Conservation (phyloP, 306 rosid genomes). For the Adenanthera pavonina region DNA sequence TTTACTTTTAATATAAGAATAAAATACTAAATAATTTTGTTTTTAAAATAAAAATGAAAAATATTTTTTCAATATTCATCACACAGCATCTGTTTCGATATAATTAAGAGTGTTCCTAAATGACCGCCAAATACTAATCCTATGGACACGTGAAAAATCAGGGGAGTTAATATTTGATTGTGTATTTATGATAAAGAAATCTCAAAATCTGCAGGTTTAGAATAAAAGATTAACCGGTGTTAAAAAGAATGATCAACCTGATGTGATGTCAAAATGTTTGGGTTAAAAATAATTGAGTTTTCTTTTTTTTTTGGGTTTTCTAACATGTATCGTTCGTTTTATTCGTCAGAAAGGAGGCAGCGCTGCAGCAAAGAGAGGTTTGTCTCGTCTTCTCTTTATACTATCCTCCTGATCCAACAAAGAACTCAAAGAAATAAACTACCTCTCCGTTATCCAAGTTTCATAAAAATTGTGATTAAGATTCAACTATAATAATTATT, state of each 20-base stretch:
- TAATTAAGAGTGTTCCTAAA: too few relatives aligned
- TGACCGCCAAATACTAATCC: too few relatives aligned
- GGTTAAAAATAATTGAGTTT: not conserved
- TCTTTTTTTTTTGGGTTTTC: constrained; percentile 13
- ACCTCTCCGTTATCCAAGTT: not conserved
- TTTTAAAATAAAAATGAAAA: too few relatives aligned
- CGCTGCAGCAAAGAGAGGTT: constrained; percentile 94
- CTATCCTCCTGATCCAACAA: not conserved
- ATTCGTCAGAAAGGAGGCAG: constrained; percentile 89
- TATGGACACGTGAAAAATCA: too few relatives aligned
- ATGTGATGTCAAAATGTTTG: not conserved
- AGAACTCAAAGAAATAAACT: not conserved
- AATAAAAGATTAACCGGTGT: not conserved
- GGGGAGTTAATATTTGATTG: too few relatives aligned
- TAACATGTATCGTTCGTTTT: constrained; percentile 46
- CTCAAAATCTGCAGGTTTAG: too few relatives aligned
- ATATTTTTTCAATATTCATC: too few relatives aligned
- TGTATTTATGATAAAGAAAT: too few relatives aligned
- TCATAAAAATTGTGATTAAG: not conserved
- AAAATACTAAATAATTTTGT: too few relatives aligned
- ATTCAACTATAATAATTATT: constrained; percentile 19
- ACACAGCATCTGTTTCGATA: too few relatives aligned
- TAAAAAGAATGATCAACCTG: not conserved
- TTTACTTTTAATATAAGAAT: too few relatives aligned
- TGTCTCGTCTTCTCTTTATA: constrained; percentile 3